Base-by-base conservation (phyloP, 2,329 filamentous ascomycete species). In the Nigrospora oryzae region DNA sequence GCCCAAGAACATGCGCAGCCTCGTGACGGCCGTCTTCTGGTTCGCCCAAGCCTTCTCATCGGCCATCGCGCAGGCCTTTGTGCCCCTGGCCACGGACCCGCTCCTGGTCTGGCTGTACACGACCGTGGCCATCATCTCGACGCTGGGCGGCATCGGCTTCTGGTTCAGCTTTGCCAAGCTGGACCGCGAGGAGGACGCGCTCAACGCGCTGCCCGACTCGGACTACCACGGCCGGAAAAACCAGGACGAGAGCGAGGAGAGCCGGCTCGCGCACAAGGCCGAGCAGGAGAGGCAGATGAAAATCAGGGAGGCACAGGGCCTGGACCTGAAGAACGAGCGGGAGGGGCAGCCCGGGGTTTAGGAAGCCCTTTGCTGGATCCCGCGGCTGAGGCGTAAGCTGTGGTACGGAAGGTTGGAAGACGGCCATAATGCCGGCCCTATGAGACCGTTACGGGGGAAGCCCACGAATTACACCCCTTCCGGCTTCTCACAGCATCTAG, bases 21-120 rank as follows among this genome's bases (percentile, higher is more conserved):
- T 88, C 45, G 81, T 89, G n/a, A 73, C 74, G 53, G 77, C 79
- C 11, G 70, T 88, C 44, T 77, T 77, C 40, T 74, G 86, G 42
- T 84, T 88, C 66, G 83, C 78, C 67, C 79, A 75, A 34, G 82
- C 84, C 40, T 77, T 89, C 56, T 78, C 80, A 7, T 71, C 80
- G 36, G 83, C 84, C 35, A 67, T 89, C 19, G 81, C 81, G 1
- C 81, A 88, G 64, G 84, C 75, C 0, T 67, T 83, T 19, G 71
- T 77, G 17, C 62, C 70, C 10, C 63, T 83, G 1, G 67, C 72
- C 1, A 65, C 65, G 7, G 83, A 89, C 55, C 84, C 85, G 1
- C 64, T 84, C 11, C 69, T 89, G 5, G 73, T 84, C 1, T 89
- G 84, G 84, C 85, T 89, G 64, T 91, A 90, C 56, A 75, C 67